Evolutionary conservation across 805 yeast genomes (phyloP).

Genomic region (Candida insectalens): DNA sequence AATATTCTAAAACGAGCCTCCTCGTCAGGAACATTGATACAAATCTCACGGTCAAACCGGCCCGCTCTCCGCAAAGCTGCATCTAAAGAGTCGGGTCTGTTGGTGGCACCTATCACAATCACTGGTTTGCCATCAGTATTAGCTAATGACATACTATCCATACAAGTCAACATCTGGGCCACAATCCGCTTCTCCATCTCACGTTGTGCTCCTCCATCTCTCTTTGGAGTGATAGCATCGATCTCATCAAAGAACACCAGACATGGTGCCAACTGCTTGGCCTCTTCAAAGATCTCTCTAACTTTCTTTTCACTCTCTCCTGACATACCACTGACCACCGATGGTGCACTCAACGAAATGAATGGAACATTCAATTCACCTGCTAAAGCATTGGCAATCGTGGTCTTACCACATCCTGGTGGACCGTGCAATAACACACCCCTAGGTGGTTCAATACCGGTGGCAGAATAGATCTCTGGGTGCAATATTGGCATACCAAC

Average conservation of each 20-base stretch:
- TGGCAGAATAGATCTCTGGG: slow-evolving; percentile 79
- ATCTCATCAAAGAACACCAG: slow-evolving; percentile 91
- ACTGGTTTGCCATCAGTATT: slow-evolving; percentile 92
- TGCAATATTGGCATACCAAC: slow-evolving; percentile 88
- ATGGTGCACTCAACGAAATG: slow-evolving; percentile 85
- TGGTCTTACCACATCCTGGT: slow-evolving; percentile 98
- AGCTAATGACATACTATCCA: slow-evolving; percentile 84
- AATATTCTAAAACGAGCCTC: slow-evolving; percentile 67
- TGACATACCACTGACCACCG: slow-evolving; percentile 98
- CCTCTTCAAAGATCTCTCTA: slow-evolving; percentile 90
- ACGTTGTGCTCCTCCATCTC: slow-evolving; percentile 96
- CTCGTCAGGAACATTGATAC: slow-evolving; percentile 92
- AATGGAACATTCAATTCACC: slow-evolving; percentile 93
- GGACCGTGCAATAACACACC: slow-evolving; percentile 95
- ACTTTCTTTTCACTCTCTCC: slow-evolving; percentile 95
- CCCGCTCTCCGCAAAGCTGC: slow-evolving; percentile 95
- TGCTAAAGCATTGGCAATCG: slow-evolving; percentile 92
- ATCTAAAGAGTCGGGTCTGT: slow-evolving; percentile 91
- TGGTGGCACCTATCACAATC: slow-evolving; percentile 91
- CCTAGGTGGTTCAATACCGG: slow-evolving; percentile 93
- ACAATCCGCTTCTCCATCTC: slow-evolving; percentile 98
- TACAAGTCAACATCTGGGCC: slow-evolving; percentile 87
- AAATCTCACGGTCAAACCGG: slow-evolving; percentile 89
- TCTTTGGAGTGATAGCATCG: slow-evolving; percentile 95
- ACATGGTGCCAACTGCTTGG: slow-evolving; percentile 84